Conservation (phyloP, 768 basidiomycete genomes). For the Tricholomella constricta region DNA sequence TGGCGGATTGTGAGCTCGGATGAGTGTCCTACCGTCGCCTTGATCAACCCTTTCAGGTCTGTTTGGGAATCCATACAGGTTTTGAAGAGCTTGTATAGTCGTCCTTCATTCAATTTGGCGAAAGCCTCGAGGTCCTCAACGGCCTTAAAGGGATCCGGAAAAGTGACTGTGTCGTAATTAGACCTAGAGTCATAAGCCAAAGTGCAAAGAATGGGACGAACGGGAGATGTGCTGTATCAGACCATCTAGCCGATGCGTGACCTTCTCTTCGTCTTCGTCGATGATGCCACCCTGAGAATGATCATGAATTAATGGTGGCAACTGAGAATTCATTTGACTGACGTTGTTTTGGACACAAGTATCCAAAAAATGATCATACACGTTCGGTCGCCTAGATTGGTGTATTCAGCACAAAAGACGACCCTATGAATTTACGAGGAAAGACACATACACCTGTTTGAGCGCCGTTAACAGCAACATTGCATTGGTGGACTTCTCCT, state of each 20-base stretch:
- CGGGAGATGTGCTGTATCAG: constrained; percentile 63
- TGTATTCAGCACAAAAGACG: constrained; percentile 1
- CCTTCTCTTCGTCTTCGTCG: constrained; percentile 74
- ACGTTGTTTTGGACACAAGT: constrained; percentile 86
- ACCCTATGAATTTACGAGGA: background rate
- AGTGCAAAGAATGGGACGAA: constrained; percentile 35
- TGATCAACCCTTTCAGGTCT: constrained; percentile 78
- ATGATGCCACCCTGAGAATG: constrained; percentile 79
- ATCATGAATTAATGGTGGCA: constrained; percentile 1
- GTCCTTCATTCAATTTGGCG: constrained; percentile 82
- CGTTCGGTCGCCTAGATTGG: constrained; percentile 63
- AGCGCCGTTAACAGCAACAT: constrained; percentile 66
- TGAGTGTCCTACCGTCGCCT: constrained; percentile 61
- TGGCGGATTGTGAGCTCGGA: background rate
- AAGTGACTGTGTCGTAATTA: constrained; percentile 40
- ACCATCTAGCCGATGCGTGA: constrained; percentile 54
- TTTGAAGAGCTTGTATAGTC: constrained; percentile 83
- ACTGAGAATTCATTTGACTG: constrained; percentile 28
- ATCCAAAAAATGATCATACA: constrained; percentile 70
- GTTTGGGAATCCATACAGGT: constrained; percentile 83
- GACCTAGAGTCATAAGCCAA: background rate
- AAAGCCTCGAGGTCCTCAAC: constrained; percentile 79
- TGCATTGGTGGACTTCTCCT: constrained; percentile 56
- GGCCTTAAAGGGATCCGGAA: constrained; percentile 73
- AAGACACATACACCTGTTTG: constrained; percentile 54